Evolutionary conservation across 1,139 yeast species (phyloP).

Genomic region (Lodderomyces parapsilosis): DNA sequence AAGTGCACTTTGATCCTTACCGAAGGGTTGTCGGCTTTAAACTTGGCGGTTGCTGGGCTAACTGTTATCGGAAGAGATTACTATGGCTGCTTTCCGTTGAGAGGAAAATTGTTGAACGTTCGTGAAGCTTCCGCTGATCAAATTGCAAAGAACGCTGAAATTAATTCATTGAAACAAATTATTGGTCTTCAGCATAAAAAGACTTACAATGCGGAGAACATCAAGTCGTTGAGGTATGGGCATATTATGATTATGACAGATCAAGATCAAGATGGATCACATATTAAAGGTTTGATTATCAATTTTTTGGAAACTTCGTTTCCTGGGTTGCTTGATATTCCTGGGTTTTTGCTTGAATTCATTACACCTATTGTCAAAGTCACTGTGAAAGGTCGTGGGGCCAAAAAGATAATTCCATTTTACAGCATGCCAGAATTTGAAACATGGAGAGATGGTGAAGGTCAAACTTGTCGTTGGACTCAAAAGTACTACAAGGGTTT

Average conservation of each 20-base stretch:
- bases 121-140: constrained; percentile 96
- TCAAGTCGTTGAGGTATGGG: constrained; percentile 83
- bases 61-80: constrained; percentile 95
- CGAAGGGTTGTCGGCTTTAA: constrained; percentile 96
- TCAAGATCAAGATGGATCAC: constrained; percentile 99
- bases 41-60: constrained; percentile 90
- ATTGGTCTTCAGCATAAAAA: constrained; percentile 95
- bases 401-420: constrained; percentile 61
- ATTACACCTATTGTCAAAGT: constrained; percentile 97
- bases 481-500: constrained; percentile 98
- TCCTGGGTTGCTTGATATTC: constrained; percentile 88
- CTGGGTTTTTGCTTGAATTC: constrained; percentile 90
- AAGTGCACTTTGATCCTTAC: constrained; percentile 92
- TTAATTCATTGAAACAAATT: constrained; percentile 91
- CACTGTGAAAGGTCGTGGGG: constrained; percentile 55
- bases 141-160: constrained; percentile 87
- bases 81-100: constrained; percentile 92
- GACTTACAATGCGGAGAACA: constrained; percentile 59
- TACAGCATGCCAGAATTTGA: constrained; percentile 97
- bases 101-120: constrained; percentile 93
- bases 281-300: constrained; percentile 92
- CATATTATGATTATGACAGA: constrained; percentile 99
- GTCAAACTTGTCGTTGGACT: constrained; percentile 75
- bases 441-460: constrained; percentile 85
- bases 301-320: constrained; percentile 91